phyloP scores from a whole-genome alignment of 1,139 yeast species.

The Torulaspora globosa region DNA sequence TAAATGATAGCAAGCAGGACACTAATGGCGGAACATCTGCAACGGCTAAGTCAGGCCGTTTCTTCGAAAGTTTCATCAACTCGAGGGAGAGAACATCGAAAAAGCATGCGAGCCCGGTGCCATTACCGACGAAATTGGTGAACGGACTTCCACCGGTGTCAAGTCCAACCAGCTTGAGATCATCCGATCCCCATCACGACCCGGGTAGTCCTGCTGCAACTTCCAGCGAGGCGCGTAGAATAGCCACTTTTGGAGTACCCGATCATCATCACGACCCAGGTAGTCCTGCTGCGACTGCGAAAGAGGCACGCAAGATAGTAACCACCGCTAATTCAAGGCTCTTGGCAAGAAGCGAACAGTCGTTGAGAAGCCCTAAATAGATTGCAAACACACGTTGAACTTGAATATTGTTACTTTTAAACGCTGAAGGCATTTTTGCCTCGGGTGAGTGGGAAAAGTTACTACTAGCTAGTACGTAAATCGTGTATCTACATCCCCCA shows the following conservation, averaged over 20 bases:
- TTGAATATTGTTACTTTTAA: background rate
- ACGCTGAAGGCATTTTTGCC: background rate
- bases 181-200: slow-evolving; percentile 27
- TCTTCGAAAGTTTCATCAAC: slow-evolving; percentile 37
- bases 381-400: background rate
- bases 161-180: slow-evolving; percentile 23
- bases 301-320: slow-evolving; percentile 29
- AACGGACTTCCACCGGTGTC: slow-evolving; percentile 38
- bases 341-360: slow-evolving; percentile 34
- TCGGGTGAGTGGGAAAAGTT: too few relatives aligned
- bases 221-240: background rate
- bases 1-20: slow-evolving; percentile 8
- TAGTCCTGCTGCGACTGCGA: slow-evolving; percentile 3
- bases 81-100: slow-evolving; percentile 31
- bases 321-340: slow-evolving; percentile 35
- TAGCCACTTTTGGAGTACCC: slow-evolving; percentile 23
- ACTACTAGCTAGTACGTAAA: background rate
- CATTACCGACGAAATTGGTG: slow-evolving; percentile 31
- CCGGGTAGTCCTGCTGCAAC: slow-evolving; percentile 34
- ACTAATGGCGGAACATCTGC: slow-evolving; percentile 3
- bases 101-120: slow-evolving; percentile 28
- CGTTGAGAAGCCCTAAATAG: slow-evolving; percentile 16
- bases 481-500: background rate
- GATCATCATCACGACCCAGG: slow-evolving; percentile 39
- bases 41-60: slow-evolving; percentile 24